A percentile compares a stretch with the other conserved stretches of the same genome.
Conservation (phyloP, 371 early-diverging fungal species). For the Cokeromyces recurvatus region DNA sequence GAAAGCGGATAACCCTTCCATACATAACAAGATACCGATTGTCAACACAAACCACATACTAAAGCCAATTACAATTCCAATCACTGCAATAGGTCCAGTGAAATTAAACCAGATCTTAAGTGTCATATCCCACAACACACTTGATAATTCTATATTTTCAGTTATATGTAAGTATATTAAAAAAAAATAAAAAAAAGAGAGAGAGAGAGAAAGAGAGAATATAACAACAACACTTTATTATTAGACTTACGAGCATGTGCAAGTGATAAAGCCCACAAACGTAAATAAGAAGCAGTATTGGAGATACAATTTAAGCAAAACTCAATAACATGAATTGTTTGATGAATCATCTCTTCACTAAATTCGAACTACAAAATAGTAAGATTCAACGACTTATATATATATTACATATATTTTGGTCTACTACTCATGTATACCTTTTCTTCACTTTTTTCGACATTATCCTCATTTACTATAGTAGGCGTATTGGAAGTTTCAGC, state of each 20-base stretch:
- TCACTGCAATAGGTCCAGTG: conserved; percentile 45
- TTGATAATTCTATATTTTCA: conserved; percentile 83
- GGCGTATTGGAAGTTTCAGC: conserved; percentile 26
- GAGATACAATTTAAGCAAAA: conserved; percentile 97
- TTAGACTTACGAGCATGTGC: conserved; percentile 95
- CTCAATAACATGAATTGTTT: conserved; percentile 98
- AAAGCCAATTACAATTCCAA: conserved; percentile 73
- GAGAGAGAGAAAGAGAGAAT: no score
- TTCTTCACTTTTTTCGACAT: neutral
- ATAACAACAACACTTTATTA: no score
- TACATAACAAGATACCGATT: conserved; percentile 82
- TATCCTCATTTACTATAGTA: neutral
- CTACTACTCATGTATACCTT: no score
- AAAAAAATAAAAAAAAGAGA: no score
- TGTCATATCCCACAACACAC: conserved; percentile 97
- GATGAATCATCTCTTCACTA: conserved; percentile 91
- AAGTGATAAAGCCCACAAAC: conserved; percentile 99
- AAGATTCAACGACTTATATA: neutral
- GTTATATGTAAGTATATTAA: neutral
- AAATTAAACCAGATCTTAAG: conserved; percentile 65
- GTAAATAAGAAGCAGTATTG: conserved; percentile 98
- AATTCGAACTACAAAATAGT: conserved; percentile 72
- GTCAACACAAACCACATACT: conserved; percentile 84
- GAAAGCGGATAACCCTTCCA: conserved; percentile 99
- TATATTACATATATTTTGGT: neutral